Percentiles rank a stretch among this genome's conserved stretches.
Conservation (phyloP, 495 filamentous ascomycete genomes). For the Podospora pseudocomata region DNA sequence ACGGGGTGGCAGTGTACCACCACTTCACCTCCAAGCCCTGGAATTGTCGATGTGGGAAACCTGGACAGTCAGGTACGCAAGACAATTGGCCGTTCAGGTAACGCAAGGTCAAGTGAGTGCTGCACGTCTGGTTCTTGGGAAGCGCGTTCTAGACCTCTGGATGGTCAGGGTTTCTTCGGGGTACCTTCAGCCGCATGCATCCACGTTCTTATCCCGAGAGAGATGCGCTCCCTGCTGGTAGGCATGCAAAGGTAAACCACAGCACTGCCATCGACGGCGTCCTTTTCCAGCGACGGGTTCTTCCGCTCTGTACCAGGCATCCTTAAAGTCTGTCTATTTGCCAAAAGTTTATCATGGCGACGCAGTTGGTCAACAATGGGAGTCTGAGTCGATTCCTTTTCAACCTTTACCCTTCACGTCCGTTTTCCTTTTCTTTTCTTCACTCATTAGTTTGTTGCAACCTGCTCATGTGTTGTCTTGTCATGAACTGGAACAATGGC, state of each 20-base stretch:
- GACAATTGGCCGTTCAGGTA: not conserved
- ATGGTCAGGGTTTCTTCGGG: not conserved
- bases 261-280: not conserved
- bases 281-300: not conserved
- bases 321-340: not conserved
- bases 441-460: not conserved
- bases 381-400: too few relatives aligned
- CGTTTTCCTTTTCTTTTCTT: not conserved
- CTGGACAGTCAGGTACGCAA: not conserved
- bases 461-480: not conserved
- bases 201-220: not conserved
- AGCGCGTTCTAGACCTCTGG: not conserved
- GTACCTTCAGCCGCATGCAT: constrained; percentile 1
- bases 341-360: not conserved
- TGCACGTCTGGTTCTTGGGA: not conserved
- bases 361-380: too few relatives aligned
- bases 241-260: not conserved
- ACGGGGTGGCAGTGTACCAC: not conserved
- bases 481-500: not conserved
- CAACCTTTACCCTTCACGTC: too few relatives aligned
- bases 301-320: not conserved
- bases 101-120: not conserved
- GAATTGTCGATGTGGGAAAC: not conserved
- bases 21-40: not conserved
- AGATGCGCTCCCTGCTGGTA: not conserved